Base-by-base conservation (phyloP, 1,284 basidiomycete genomes). In the Apiotrichum gamsii region DNA sequence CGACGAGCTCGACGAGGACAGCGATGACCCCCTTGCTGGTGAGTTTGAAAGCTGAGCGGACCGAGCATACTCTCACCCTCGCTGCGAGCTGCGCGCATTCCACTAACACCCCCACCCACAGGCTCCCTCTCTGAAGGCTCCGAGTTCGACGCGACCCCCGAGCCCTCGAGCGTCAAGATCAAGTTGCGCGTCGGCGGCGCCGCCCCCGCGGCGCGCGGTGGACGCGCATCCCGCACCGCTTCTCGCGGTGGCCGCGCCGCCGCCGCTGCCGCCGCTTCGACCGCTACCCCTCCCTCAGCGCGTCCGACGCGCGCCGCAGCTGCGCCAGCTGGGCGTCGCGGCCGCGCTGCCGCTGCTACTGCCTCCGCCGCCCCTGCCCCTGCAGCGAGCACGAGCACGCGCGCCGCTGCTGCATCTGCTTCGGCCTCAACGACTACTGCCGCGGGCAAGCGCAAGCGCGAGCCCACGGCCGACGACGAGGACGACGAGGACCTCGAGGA, bases 401-500 rank as follows among this genome's bases (percentile, higher is more conserved):
- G 39, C 20, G 30, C 39, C 9, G 39, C 39, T 13, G 39, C 39
- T n/a, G n/a, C n/a, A n/a, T n/a, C n/a, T n/a, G n/a, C n/a, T n/a
- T n/a, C n/a, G n/a, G n/a, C n/a, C n/a, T n/a, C n/a, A n/a, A n/a
- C n/a, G n/a, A n/a, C n/a, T n/a, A n/a, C n/a, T n/a, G n/a, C n/a
- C n/a, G n/a, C n/a, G n/a, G n/a, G 15, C 36, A 37, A 37, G 36
- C 36, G 36, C 36, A 37, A 37, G 36, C 36, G 36, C 21, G 13
- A 10, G 39, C 39, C 13, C 21, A 40, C 16, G 29, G 51, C 43
- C 6, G 51, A 54, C 28, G 44, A 47, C 37, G 52, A 54, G 14
- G 50, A 43, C 16, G 55, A 54, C 36, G 57, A 52, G 15, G 54
- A 56, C 13, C 44, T 40, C 8, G 43, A 39, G 19, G 38, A 35